phyloP scores from a whole-genome alignment of 2,329 filamentous ascomycete genomes.

The Alternaria gaisen region DNA sequence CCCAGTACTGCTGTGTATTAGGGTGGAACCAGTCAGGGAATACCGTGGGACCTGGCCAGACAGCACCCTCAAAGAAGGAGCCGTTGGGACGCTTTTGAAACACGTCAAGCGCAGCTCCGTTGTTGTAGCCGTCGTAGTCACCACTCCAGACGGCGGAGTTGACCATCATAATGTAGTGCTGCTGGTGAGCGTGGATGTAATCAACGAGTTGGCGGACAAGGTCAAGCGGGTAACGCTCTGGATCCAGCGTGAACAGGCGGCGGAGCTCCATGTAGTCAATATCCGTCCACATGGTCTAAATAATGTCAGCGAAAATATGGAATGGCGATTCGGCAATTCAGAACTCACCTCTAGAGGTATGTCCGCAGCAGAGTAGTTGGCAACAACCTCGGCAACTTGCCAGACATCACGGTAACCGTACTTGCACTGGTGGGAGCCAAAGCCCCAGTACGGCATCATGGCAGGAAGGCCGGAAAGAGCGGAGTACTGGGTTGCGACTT shows the following conservation, averaged over 20 bases:
- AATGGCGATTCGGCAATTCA: accelerated
- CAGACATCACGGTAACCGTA: slow-evolving; percentile 65
- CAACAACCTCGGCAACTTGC: slow-evolving; percentile 70
- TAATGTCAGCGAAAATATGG: neutral
- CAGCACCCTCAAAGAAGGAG: slow-evolving; percentile 68
- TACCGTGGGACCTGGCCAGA: slow-evolving; percentile 78
- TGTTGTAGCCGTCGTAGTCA: slow-evolving; percentile 65
- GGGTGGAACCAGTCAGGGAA: slow-evolving; percentile 81
- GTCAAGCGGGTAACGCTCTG: slow-evolving; percentile 68
- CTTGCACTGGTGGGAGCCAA: slow-evolving; percentile 61
- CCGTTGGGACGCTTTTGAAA: slow-evolving; percentile 66
- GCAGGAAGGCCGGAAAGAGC: slow-evolving; percentile 57
- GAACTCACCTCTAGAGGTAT: slow-evolving; percentile 60
- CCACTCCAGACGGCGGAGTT: slow-evolving; percentile 68
- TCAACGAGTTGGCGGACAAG: slow-evolving; percentile 71
- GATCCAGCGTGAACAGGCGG: slow-evolving; percentile 70
- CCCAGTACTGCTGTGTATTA: slow-evolving; percentile 73
- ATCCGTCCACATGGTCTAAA: slow-evolving; percentile 76
- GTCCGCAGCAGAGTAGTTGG: slow-evolving; percentile 70
- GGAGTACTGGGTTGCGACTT: slow-evolving; percentile 59
- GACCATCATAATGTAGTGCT: slow-evolving; percentile 81
- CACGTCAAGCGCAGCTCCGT: slow-evolving; percentile 65
- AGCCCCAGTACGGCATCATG: slow-evolving; percentile 63
- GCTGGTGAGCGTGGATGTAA: slow-evolving; percentile 71
- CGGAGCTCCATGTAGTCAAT: slow-evolving; percentile 74